Evolutionary conservation across 2,329 filamentous ascomycete genomes (phyloP).

Genomic region (Fusarium xylarioides): DNA sequence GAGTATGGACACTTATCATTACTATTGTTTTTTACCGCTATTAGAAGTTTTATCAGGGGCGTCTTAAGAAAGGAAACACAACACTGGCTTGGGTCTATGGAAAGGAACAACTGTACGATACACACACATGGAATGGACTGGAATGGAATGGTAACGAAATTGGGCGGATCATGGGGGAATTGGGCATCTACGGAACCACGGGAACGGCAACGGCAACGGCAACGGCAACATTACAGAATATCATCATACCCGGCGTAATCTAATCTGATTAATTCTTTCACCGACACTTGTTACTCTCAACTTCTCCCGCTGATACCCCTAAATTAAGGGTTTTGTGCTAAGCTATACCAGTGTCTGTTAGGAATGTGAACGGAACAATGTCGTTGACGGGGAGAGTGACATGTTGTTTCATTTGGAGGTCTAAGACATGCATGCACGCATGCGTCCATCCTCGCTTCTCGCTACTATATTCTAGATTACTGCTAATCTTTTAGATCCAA

Average conservation of each 20-base stretch:
- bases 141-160: not conserved
- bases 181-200: slow-evolving; percentile 15
- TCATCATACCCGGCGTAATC: slow-evolving; percentile 32
- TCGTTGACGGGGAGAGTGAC: slow-evolving; percentile 8
- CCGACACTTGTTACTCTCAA: not conserved
- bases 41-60: slow-evolving; percentile 10
- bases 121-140: not conserved
- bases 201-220: slow-evolving; percentile 5
- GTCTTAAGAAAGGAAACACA: slow-evolving; percentile 19
- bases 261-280: slow-evolving; percentile 25
- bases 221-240: slow-evolving; percentile 2
- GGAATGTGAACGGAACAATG: slow-evolving; percentile 31
- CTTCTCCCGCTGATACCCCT: not conserved
- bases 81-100: slow-evolving; percentile 13
- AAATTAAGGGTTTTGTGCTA: not conserved
- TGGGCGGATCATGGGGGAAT: slow-evolving; percentile 6
- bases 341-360: not conserved
- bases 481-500: slow-evolving; percentile 49
- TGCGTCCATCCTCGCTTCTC: slow-evolving; percentile 10
- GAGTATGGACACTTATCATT: not conserved
- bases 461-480: not conserved
- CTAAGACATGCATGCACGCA: slow-evolving; percentile 21
- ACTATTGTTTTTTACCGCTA: slow-evolving; percentile 1
- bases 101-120: slow-evolving; percentile 24
- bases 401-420: slow-evolving; percentile 22